Percentiles rank a stretch among this genome's conserved stretches.
phyloP scores from a whole-genome alignment of 164 flowering plant genomes.

The Vitis amurensis region DNA sequence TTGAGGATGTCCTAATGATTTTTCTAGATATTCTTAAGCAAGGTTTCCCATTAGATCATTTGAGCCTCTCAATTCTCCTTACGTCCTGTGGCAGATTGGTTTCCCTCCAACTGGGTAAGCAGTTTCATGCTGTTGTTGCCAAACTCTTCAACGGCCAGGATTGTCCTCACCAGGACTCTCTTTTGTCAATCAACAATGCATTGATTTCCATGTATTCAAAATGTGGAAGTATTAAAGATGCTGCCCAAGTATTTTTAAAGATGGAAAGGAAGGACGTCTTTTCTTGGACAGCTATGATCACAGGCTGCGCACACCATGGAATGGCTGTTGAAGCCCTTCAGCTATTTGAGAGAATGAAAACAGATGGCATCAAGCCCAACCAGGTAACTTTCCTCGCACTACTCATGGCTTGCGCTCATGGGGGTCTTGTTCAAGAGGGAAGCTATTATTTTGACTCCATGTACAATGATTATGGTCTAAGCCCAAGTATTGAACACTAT shows the following conservation, averaged over 20 bases:
- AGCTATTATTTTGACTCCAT: constrained; percentile 24
- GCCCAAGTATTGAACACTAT: constrained; percentile 36
- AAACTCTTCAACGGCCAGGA: constrained; percentile 11
- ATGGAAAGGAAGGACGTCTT: constrained; percentile 31
- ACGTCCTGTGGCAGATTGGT: constrained; percentile 30
- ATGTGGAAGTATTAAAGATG: constrained; percentile 36
- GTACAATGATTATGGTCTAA: constrained; percentile 22
- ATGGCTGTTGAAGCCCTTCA: constrained; percentile 26
- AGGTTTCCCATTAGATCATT: constrained; percentile 20
- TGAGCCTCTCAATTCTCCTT: constrained; percentile 34
- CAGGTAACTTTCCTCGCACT: constrained; percentile 33
- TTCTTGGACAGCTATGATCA: constrained; percentile 43
- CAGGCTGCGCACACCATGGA: constrained; percentile 35
- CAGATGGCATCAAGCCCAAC: constrained; percentile 25
- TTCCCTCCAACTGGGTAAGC: constrained; percentile 28
- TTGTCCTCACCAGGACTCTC: neutral
- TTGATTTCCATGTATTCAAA: constrained; percentile 39
- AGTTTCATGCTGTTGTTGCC: constrained; percentile 24
- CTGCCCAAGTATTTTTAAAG: constrained; percentile 20
- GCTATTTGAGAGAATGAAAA: constrained; percentile 27
- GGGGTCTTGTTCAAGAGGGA: constrained; percentile 32
- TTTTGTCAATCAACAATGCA: constrained; percentile 28
- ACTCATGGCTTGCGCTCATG: constrained; percentile 37
- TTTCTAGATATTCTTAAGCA: constrained; percentile 24
- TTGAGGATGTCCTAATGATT: constrained; percentile 12